phyloP scores from a whole-genome alignment of 1,284 basidiomycete genomes.

The Baeospora myosura region DNA sequence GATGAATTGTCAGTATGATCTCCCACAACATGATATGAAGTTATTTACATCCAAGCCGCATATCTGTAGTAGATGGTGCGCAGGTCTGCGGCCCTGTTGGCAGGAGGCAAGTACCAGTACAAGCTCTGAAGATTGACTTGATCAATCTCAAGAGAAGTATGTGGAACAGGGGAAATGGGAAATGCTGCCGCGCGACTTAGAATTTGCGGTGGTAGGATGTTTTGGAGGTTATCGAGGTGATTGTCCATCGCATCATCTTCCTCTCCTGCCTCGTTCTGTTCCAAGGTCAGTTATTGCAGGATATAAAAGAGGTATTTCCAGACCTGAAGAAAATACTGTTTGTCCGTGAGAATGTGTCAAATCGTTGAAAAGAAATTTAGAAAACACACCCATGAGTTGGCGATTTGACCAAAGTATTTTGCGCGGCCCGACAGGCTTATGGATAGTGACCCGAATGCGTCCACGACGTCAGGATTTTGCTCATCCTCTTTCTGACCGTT shows the following conservation, averaged over 20 bases:
- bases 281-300: conserved; percentile 12
- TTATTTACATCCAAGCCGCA: conserved; percentile 69
- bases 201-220: conserved; percentile 52
- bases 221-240: conserved; percentile 41
- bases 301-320: conserved; percentile 10
- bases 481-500: conserved; percentile 48
- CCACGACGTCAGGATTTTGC: conserved; percentile 59
- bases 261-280: conserved; percentile 52
- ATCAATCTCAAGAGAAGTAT: conserved; percentile 33
- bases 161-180: conserved; percentile 48
- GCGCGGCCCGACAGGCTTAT: conserved; percentile 62
- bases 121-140: conserved; percentile 46
- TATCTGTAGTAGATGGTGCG: conserved; percentile 59
- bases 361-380: conserved; percentile 11
- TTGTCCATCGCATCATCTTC: conserved; percentile 50
- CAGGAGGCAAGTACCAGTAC: conserved; percentile 62
- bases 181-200: conserved; percentile 56
- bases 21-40: conserved; percentile 8
- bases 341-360: conserved; percentile 4
- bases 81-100: conserved; percentile 51
- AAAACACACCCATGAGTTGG: conserved; percentile 64
- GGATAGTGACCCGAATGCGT: conserved; percentile 69
- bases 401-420: conserved; percentile 67
- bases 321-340: conserved; percentile 70
- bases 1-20: conserved; percentile 12